Percentiles rank a stretch among this genome's conserved stretches.
These are phyloP conservation scores for Termitomyces sp. DNA, from an alignment of 768 basidiomycete species.

Conservation along the genomic window DNA sequence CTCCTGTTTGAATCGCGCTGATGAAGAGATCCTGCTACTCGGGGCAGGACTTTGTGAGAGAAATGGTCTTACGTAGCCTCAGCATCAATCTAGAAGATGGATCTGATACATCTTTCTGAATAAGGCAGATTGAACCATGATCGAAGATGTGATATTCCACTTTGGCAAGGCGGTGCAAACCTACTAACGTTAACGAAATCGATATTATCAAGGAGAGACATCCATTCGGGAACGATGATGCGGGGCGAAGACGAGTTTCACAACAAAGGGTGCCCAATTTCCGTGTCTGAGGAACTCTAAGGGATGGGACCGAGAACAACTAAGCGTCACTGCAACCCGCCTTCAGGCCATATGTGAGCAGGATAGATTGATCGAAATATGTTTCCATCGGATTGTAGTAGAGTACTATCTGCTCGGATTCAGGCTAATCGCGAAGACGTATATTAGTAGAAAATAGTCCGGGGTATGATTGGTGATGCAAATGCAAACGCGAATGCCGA, in stretches of 20 bases:
- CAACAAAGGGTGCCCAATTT: neutral
- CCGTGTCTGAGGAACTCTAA: neutral
- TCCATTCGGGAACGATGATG: too few relatives aligned
- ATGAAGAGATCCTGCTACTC: slow-evolving; percentile 1
- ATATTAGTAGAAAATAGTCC: slow-evolving; percentile 10
- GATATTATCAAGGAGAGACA: too few relatives aligned
- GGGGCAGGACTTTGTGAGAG: neutral
- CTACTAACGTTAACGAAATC: neutral
- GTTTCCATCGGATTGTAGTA: neutral
- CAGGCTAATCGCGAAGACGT: neutral
- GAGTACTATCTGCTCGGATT: neutral
- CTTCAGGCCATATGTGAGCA: neutral
- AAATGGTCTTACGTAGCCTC: neutral
- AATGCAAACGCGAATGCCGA: neutral
- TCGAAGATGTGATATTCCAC: neutral
- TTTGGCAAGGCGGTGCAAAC: neutral
- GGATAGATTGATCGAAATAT: neutral
- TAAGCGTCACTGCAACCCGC: too few relatives aligned
- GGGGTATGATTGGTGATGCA: slow-evolving; percentile 7
- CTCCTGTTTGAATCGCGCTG: slow-evolving; percentile 5
- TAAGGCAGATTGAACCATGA: neutral
- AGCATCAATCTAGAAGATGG: slow-evolving; percentile 3
- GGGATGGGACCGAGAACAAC: neutral
- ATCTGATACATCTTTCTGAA: neutral
- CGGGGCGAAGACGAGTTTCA: neutral